phyloP scores from a whole-genome alignment of 441 rosid species.

The Populus hybrid region DNA sequence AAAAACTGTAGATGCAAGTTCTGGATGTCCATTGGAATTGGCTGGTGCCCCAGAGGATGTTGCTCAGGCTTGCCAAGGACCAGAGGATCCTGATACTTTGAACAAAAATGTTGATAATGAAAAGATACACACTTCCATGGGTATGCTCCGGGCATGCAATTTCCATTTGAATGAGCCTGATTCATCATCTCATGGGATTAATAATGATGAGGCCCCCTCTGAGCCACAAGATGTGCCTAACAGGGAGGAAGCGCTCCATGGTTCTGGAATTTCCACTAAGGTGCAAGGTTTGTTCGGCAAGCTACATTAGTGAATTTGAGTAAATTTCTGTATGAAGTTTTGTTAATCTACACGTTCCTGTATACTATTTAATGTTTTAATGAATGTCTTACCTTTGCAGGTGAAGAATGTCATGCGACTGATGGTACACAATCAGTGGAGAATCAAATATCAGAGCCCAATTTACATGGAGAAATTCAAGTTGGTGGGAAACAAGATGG shows the following conservation, averaged over 20 bases:
- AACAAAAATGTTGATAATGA: conserved; percentile 21
- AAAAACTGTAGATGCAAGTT: conserved; percentile 25
- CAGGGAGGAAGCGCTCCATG: conserved; percentile 25
- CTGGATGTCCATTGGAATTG: conserved; percentile 32
- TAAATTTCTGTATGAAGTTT: conserved; percentile 6
- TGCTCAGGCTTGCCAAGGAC: conserved; percentile 32
- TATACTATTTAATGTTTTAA: not conserved
- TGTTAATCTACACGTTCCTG: not conserved
- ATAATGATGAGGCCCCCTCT: conserved; percentile 13
- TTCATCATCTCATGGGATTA: conserved; percentile 21
- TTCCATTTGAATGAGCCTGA: conserved; percentile 26
- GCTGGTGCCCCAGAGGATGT: conserved; percentile 28
- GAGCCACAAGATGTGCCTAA: conserved; percentile 22
- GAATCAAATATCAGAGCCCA: conserved; percentile 38
- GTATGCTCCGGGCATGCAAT: conserved; percentile 36
- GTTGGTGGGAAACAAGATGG: conserved; percentile 33
- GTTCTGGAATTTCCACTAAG: conserved; percentile 36
- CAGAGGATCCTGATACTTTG: conserved; percentile 23
- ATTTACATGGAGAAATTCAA: conserved; percentile 37
- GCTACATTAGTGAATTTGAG: conserved; percentile 24
- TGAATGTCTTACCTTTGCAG: conserved; percentile 20
- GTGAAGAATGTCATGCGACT: conserved; percentile 35
- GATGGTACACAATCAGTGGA: conserved; percentile 30
- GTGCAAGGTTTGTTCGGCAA: conserved; percentile 59
- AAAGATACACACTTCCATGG: conserved; percentile 21